phyloP scores from a whole-genome alignment of 1,284 basidiomycete genomes.

The Heterobasidion parviporum region DNA sequence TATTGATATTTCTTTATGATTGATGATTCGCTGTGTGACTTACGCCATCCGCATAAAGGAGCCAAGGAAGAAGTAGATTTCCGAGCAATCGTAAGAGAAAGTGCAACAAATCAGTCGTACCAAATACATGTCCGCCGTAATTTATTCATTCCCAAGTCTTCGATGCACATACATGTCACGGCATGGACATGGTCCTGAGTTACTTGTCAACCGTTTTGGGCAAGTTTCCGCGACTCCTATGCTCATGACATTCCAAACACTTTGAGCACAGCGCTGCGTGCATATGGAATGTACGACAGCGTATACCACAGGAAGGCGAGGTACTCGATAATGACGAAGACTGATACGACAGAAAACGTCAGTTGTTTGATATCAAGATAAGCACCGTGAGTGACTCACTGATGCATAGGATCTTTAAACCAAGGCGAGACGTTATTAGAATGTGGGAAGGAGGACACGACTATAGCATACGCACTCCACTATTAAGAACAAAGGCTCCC shows the following conservation, averaged over 20 bases:
- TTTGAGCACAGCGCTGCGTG: conserved; percentile 64
- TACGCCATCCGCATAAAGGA: too few species aligned
- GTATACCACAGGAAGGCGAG: conserved; percentile 83
- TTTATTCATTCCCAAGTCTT: not conserved
- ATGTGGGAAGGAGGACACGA: conserved; percentile 1
- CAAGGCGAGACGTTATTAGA: not conserved
- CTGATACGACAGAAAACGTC: conserved; percentile 26
- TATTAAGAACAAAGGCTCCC: conserved; percentile 67
- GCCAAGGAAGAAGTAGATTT: not conserved
- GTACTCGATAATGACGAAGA: conserved; percentile 83
- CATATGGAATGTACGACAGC: conserved; percentile 83
- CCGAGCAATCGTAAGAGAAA: not conserved
- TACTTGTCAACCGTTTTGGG: too few species aligned
- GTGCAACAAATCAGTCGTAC: not conserved
- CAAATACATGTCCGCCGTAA: not conserved
- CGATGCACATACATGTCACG: too few species aligned
- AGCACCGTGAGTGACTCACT: conserved; percentile 23
- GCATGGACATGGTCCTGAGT: too few species aligned
- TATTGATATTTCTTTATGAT: not conserved
- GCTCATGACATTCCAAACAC: conserved; percentile 44
- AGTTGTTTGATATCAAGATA: not conserved
- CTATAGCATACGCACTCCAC: conserved; percentile 41
- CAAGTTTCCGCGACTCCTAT: not conserved
- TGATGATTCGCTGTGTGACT: too few species aligned
- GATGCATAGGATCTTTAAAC: conserved; percentile 34